Base-by-base conservation (phyloP, 1,284 basidiomycete species). In the Tylopilus sp. region DNA sequence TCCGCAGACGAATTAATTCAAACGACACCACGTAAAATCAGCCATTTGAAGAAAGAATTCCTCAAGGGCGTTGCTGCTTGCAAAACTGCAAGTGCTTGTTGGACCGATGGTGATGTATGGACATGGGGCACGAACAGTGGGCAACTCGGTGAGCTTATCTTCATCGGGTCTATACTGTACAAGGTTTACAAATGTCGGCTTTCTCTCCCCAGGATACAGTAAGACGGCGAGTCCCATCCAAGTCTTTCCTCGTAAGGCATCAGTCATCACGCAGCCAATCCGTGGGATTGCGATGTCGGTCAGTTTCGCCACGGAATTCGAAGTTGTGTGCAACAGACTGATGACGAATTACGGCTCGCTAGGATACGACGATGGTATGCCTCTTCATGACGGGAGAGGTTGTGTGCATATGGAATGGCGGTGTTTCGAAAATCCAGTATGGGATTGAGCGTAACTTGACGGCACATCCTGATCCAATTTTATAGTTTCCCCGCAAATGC, bases 51-150 rank as follows among this genome's bases (percentile, higher is more conserved):
- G 74, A 92, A 88, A 66, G 90, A 94, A 57, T 59, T 74, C 21
- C 84, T 97, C 0, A 69, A 75, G 18, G 97, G 97, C 16, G 78
- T 96, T 4, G 91, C 94, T 1, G 93, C 94, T 0, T 92, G 89
- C 54, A 88, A 90, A 61, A 84, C 84, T 21, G 89, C 92, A 21
- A 93, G 90, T 18, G 93, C 84, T 2, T 96, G 92, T 64, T 99
- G 92, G 86, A 97, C 94, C 0, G 77, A 79, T 15, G 66, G 64
- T n/a, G 81, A 85, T n/a, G 79, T 98, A 0, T 97, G 83, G 70
- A 97, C 95, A 0, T 99, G 95, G 95, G 97, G 96, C 0, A 93
- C 89, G 21, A 97, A 98, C 67, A 80, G 79, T 29, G 97, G 97
- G 0, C 97, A 99, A 66, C 76, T 99, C 4, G 95, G 95, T 82